Base-by-base conservation (phyloP, 2,329 filamentous ascomycete genomes). In the Venturia oleaginea region DNA sequence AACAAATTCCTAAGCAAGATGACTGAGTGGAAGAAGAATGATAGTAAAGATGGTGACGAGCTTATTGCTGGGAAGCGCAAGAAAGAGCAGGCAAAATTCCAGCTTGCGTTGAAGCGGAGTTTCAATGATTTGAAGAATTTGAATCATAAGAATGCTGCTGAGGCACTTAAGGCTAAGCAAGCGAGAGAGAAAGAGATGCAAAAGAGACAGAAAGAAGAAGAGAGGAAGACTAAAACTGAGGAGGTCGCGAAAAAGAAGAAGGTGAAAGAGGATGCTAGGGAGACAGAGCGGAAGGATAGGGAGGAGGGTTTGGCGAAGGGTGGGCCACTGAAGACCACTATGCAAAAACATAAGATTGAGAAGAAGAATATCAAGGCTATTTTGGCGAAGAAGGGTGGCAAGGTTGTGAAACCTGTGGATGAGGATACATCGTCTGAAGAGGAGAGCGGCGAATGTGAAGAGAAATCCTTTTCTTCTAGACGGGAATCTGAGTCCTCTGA, bases 401-500 rank as follows among this genome's bases (percentile, higher is more conserved):
- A 61, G 30, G 7, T 7, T n/a, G 19, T 4, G 30, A 59, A 15
- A 37, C 22, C 59, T 22, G 51, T 30, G 4, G 59, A 42, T 13
- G 59, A 61, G 34, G 59, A 61, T 42, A 27, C 37, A 3, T 22
- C 15, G 8, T 42, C 59, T 40, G 59, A 61, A 38, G 59, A 61
- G 15, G 59, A 37, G 30, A 37, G 22, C 22, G 22, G 19, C 6
- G n/a, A n/a, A 17, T 40, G n/a, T n/a, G n/a, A n/a, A n/a, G n/a
- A n/a, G n/a, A n/a, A n/a, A n/a, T n/a, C n/a, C n/a, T n/a, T n/a
- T n/a, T n/a, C n/a, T n/a, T n/a, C 38, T 37, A 5, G 5, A 37
- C 34, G 34, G 10, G 38, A 40, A 40, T 4, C 4, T 15, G 6
- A 48, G 19, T 48, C 43, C 42, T 46, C 42, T 46, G 51, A 57